Evolutionary conservation across 1,284 basidiomycete species (phyloP), one percentile per base, ranked within the genome.

Genomic region (Schizophyllum commune): DNA sequence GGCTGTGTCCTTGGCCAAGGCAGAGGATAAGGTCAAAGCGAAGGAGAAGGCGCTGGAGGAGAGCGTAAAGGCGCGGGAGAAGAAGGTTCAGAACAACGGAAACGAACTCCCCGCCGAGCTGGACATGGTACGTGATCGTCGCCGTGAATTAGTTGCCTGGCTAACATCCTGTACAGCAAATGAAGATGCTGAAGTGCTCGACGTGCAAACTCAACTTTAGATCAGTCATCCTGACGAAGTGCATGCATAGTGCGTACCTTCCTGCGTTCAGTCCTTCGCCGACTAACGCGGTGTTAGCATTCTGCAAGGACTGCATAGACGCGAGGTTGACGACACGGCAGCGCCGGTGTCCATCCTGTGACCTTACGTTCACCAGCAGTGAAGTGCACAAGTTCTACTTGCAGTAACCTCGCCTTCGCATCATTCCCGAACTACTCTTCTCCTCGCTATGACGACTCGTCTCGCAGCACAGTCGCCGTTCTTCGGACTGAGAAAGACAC

Each of bases 341-440:
- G 73, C 88, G 96, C 56, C 98, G 98, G 75, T 99, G 96, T 74
- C 96, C 96, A 17, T 89, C 91, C 20, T 98, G 96, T 72, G 90
- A 90, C 65, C 70, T 92, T 51, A 78, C 84, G 1, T 99, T 99
- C 39, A 47, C 39, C 8, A 47, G 17, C 39, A 47, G 39, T 47
- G 39, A 47, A 47, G 39, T 47, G 39, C 39, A 47, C 39, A 47
- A 47, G 39, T 47, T 47, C 39, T 47, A 47, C 39, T 47, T 47
- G 39, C 39, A 47, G 39, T 47, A 17, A 47, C 27, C 27, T 5
- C 27, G 27, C 27, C 27, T 27, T 27, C 27, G 27, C 27, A 27
- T 27, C 5, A 27, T 27, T 27, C 27, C 27, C 27, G 27, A 5
- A 5, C 27, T 5, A 3, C 27, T 27, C 27, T 27, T 5, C 27